Conservation (phyloP, 331 rosid species). For the Telfairia occidentalis region DNA sequence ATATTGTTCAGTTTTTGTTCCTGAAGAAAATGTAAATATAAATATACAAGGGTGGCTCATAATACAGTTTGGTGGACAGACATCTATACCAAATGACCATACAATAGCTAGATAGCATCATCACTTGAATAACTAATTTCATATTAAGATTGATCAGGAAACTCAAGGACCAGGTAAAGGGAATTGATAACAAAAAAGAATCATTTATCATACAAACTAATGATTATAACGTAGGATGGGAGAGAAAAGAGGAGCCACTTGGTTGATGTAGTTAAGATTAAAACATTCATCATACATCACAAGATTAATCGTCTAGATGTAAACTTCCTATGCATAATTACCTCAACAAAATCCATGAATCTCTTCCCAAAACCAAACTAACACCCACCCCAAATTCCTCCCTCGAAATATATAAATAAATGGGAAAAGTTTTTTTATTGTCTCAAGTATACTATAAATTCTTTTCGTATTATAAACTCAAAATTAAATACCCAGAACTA, state of each 20-base stretch:
- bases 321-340: not conserved
- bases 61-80: not conserved
- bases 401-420: not conserved
- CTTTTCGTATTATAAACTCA: not conserved
- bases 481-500: not conserved
- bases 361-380: not conserved
- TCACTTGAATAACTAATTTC: not conserved
- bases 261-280: not conserved
- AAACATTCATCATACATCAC: not conserved
- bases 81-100: not conserved
- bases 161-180: not conserved
- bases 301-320: not conserved
- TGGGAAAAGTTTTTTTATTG: not conserved
- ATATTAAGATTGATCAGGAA: not conserved
- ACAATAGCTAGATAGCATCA: not conserved
- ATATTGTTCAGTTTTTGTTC: conserved; percentile 54
- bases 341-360: not conserved
- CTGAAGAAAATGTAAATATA: conserved; percentile 30
- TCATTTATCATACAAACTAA: not conserved
- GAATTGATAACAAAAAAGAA: not conserved
- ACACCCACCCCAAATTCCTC: not conserved
- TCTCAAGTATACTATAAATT: not conserved
- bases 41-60: not conserved
- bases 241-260: not conserved
- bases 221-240: not conserved